Base-by-base conservation (phyloP, 345 rosid species). In the Rhizophora apiculata region DNA sequence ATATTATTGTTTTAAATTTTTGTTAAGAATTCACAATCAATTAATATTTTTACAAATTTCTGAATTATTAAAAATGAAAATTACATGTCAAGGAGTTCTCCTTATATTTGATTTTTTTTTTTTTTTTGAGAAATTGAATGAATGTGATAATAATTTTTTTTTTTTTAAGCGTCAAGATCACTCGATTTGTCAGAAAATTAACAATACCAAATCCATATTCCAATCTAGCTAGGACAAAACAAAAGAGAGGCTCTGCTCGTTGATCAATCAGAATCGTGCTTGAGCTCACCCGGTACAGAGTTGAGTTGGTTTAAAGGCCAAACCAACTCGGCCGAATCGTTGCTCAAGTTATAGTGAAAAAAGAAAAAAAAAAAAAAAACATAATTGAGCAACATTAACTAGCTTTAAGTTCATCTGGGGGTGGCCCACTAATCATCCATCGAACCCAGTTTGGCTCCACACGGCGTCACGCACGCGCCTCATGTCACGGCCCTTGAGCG, bases 401-500 rank as follows among this genome's bases (percentile, higher is more conserved):
- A 16, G 4, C 20, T 87, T 85, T 65, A 76, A 71, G 69, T 68
- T 76, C 71, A 32, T 32, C 6, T 6, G 36, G 66, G 60, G 60
- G 65, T 21, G 22, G 60, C 48, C 48, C 3, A 11, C 0, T 39
- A 39, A 39, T 20, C 65, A 76, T 19, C 79, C 79, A 65, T 76
- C 63, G 20, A 76, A 65, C 26, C 79, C 74, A 0, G 79, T 76
- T 31, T 70, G 79, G 84, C 93, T 91, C 98, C 98, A 94, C 9
- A 94, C 93, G 0, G 98, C 89, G 54, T 94, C 98, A 27, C 97
- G 83, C 72, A 94, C 95, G 59, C 96, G 90, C 65, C 97, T 75
- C 86, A 94, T 26, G 85, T 91, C 98, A 6, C 97, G 88, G 11
- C 98, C 97, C 74, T 94, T 94, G 7, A 94, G 85, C 48, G 96